phyloP scores from a whole-genome alignment of 1,139 yeast species.

The Geotrichum carabidarum region DNA sequence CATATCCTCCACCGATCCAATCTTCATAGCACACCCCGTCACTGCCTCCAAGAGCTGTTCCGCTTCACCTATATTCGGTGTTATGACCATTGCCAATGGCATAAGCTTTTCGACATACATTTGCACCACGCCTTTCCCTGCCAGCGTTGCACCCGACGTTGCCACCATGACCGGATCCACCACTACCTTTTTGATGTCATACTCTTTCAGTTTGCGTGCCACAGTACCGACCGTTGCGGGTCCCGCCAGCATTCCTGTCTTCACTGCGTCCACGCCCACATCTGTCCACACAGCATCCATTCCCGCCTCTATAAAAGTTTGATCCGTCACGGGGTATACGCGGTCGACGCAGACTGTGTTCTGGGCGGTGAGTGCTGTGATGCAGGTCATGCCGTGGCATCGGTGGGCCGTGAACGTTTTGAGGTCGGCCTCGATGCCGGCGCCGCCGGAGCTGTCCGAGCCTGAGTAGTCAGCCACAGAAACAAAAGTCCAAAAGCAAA shows the following conservation, averaged over 20 bases:
- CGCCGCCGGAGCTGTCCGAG: conserved; percentile 89
- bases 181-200: conserved; percentile 42
- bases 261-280: conserved; percentile 62
- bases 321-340: conserved; percentile 45
- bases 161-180: conserved; percentile 83
- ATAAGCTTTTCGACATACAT: conserved; percentile 47
- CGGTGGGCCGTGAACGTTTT: conserved; percentile 76
- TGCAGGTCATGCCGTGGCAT: conserved; percentile 76
- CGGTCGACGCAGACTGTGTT: conserved; percentile 55
- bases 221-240: conserved; percentile 52
- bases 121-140: conserved; percentile 47
- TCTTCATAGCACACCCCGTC: neutral
- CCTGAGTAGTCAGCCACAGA: conserved; percentile 60
- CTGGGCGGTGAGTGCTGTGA: conserved; percentile 80
- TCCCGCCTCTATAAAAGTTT: conserved; percentile 43
- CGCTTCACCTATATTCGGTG: conserved; percentile 77
- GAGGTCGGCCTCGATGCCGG: conserved; percentile 90
- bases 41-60: conserved; percentile 21
- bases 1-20: conserved; percentile 38
- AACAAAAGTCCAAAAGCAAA: conserved; percentile 35
- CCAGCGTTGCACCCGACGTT: conserved; percentile 63
- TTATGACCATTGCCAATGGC: conserved; percentile 54
- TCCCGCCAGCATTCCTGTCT: conserved; percentile 76
- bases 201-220: conserved; percentile 36
- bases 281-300: conserved; percentile 58